These are phyloP conservation scores for Chaetomium tenue DNA, from an alignment of 495 filamentous ascomycete species.

Conservation along the genomic window DNA sequence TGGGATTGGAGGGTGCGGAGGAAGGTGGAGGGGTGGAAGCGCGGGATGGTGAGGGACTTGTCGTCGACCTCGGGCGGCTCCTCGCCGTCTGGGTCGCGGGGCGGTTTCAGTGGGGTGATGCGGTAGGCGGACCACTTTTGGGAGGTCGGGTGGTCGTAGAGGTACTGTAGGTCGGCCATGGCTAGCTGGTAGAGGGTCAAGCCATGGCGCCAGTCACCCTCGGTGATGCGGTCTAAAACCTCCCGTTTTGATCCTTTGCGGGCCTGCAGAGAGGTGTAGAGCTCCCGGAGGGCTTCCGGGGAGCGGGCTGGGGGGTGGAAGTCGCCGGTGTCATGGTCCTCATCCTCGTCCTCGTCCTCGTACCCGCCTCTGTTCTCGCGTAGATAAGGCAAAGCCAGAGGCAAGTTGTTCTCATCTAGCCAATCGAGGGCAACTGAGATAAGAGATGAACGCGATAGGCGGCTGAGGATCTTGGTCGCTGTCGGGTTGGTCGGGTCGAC, in stretches of 20 bases:
- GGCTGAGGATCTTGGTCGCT: slow-evolving; percentile 62
- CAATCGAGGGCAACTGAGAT: slow-evolving; percentile 68
- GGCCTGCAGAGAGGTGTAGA: slow-evolving; percentile 54
- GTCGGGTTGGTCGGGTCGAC: slow-evolving; percentile 63
- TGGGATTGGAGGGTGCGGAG: slow-evolving; percentile 68
- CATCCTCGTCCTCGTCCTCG: slow-evolving; percentile 43
- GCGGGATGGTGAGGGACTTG: slow-evolving; percentile 56
- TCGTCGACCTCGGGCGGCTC: slow-evolving; percentile 36
- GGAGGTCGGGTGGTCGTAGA: slow-evolving; percentile 71
- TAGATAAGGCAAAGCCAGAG: slow-evolving; percentile 56
- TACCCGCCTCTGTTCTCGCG: slow-evolving; percentile 33
- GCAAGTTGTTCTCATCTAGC: slow-evolving; percentile 62
- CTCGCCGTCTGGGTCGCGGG: slow-evolving; percentile 37
- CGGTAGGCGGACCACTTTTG: slow-evolving; percentile 75
- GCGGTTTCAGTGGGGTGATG: slow-evolving; percentile 45
- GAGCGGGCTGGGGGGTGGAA: slow-evolving; percentile 62
- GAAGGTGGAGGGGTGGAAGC: slow-evolving; percentile 74
- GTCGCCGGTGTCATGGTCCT: slow-evolving; percentile 47
- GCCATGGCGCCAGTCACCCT: slow-evolving; percentile 80
- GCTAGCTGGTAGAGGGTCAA: slow-evolving; percentile 74
- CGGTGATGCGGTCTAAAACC: slow-evolving; percentile 69
- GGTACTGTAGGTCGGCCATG: slow-evolving; percentile 73
- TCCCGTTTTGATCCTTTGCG: slow-evolving; percentile 71
- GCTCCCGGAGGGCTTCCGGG: slow-evolving; percentile 59
- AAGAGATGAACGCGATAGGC: slow-evolving; percentile 67